Conservation (phyloP, 2,329 filamentous ascomycete genomes). For the Cytospora paraplurivora region DNA sequence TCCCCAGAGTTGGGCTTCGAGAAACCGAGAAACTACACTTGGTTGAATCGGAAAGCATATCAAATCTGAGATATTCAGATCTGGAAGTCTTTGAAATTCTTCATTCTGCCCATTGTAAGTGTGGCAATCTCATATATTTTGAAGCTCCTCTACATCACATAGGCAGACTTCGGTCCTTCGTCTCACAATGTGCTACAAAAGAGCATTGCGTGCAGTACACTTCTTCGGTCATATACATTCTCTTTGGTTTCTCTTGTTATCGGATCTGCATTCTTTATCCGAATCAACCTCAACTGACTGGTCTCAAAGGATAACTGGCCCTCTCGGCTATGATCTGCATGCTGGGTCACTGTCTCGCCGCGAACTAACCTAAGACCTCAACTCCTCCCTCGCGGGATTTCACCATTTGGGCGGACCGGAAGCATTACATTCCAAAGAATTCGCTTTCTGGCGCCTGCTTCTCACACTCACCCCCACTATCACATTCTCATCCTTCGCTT, state of each 20-base stretch:
- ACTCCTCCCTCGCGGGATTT: slow-evolving; percentile 12
- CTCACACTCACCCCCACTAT: not conserved
- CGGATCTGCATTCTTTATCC: not conserved
- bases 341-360: not conserved
- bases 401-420: not conserved
- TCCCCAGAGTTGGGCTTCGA: not conserved
- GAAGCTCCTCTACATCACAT: not conserved
- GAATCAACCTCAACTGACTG: not conserved
- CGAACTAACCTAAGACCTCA: slow-evolving; percentile 6
- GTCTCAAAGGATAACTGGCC: not conserved
- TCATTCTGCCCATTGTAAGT: not conserved
- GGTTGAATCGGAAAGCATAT: not conserved
- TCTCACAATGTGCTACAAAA: not conserved
- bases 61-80: not conserved
- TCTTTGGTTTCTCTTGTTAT: not conserved
- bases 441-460: not conserved
- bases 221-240: not conserved
- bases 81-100: not conserved
- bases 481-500: not conserved
- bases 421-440: not conserved
- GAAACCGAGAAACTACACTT: not conserved
- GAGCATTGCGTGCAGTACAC: not conserved
- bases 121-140: not conserved
- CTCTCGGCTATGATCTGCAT: not conserved
- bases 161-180: not conserved